Percentiles rank a stretch among this genome's conserved stretches.
Evolutionary conservation across 83 land plant species (phyloP).

Genomic region (Picea engelmannii): DNA sequence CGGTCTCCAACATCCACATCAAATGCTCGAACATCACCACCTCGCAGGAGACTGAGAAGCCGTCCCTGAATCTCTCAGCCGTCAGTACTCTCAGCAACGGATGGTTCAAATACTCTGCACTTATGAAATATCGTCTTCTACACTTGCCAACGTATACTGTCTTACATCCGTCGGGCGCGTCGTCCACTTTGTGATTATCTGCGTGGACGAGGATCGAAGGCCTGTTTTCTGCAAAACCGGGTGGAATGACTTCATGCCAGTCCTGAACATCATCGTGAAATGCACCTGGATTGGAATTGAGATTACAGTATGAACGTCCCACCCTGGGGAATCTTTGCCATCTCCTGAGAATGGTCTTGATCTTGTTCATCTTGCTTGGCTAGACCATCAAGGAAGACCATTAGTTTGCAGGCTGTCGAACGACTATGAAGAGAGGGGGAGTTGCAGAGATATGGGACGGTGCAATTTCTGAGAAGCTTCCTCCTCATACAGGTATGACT

Average conservation of each 20-base stretch:
- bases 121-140: conserved; percentile 42
- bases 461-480: too few relatives aligned
- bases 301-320: too few relatives aligned
- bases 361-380: too few relatives aligned
- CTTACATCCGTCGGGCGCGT: conserved; percentile 29
- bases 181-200: neutral
- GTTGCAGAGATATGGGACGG: too few relatives aligned
- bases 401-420: too few relatives aligned
- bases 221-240: neutral
- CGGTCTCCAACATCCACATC: conserved; percentile 62
- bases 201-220: neutral
- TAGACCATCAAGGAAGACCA: too few relatives aligned
- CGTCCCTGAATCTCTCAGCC: conserved; percentile 26
- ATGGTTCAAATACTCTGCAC: conserved; percentile 43
- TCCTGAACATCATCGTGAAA: too few relatives aligned
- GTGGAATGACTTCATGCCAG: neutral
- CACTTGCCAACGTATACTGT: conserved; percentile 47
- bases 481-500: too few relatives aligned
- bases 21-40: conserved; percentile 67
- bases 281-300: too few relatives aligned
- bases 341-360: too few relatives aligned
- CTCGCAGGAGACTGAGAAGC: conserved; percentile 46
- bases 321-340: too few relatives aligned
- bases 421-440: too few relatives aligned
- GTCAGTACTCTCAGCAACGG: conserved; percentile 46